Conservation (phyloP, 2,329 filamentous ascomycete genomes). For the Stachybotrys chlorohalonatus region DNA sequence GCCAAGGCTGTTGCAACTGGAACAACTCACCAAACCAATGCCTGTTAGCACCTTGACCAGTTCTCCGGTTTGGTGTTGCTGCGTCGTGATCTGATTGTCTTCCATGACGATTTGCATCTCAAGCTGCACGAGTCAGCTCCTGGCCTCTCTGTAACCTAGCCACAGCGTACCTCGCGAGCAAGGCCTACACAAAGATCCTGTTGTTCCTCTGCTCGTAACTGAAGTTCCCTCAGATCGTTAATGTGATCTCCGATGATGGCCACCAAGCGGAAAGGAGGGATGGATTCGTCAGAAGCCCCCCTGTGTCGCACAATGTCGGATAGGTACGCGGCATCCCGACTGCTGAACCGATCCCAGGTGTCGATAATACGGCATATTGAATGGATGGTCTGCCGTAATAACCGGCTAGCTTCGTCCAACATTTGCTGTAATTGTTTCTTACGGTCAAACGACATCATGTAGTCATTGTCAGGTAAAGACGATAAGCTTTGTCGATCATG, state of each 20-base stretch:
- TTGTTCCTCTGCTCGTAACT: not conserved
- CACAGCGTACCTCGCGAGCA: not conserved
- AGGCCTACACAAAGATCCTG: constrained; percentile 1
- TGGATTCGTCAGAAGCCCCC: not conserved
- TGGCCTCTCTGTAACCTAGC: not conserved
- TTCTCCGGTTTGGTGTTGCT: constrained; percentile 1
- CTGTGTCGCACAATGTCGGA: not conserved
- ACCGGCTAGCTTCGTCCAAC: constrained; percentile 1
- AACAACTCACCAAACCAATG: not conserved
- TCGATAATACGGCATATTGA: constrained; percentile 1
- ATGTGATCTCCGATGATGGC: constrained; percentile 2
- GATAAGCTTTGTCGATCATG: not conserved
- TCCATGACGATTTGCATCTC: constrained; percentile 2
- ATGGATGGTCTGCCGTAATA: constrained; percentile 1
- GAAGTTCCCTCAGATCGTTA: not conserved
- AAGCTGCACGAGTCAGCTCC: not conserved
- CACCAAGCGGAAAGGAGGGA: not conserved
- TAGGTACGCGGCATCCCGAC: constrained; percentile 1
- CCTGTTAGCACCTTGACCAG: not conserved
- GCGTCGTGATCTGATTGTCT: not conserved
- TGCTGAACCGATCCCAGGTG: constrained; percentile 1
- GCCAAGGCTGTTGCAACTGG: not conserved
- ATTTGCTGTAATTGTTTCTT: constrained; percentile 1
- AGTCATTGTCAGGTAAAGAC: not conserved
- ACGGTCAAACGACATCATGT: not conserved